Evolutionary conservation across 306 rosid genomes (phyloP).

Genomic region (Medicago ruthenica): DNA sequence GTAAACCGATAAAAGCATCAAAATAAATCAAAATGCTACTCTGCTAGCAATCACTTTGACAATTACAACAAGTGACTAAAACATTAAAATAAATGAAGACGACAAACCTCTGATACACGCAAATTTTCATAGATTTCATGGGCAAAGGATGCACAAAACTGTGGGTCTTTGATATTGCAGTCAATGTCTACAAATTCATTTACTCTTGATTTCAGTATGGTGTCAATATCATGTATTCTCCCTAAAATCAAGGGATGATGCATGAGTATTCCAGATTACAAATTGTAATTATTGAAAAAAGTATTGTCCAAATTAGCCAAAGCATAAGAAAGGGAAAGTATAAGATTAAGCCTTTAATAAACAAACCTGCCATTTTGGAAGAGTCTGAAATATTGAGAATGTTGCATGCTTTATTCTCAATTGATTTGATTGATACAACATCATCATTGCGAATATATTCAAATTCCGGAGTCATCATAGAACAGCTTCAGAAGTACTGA

Average conservation of each 20-base stretch:
- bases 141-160: constrained; percentile 57
- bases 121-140: constrained; percentile 57
- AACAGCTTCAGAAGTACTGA: too few relatives aligned
- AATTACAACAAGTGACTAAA: constrained; percentile 21
- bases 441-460: constrained; percentile 47
- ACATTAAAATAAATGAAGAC: constrained; percentile 12
- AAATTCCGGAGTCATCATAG: constrained; percentile 49
- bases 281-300: constrained; percentile 14
- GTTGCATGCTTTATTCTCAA: constrained; percentile 47
- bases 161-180: constrained; percentile 52
- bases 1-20: not conserved
- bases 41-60: constrained; percentile 6
- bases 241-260: constrained; percentile 45
- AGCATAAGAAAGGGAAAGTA: constrained; percentile 1
- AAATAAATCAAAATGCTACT: not conserved
- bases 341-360: constrained; percentile 33
- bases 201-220: constrained; percentile 33
- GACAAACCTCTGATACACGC: constrained; percentile 64
- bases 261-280: constrained; percentile 15
- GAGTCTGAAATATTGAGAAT: constrained; percentile 43
- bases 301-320: constrained; percentile 21
- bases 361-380: constrained; percentile 49
- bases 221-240: constrained; percentile 28
- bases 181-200: constrained; percentile 51
- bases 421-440: constrained; percentile 40